These are phyloP conservation scores for Quercus engelmannii DNA, from an alignment of 306 rosid species.

Conservation along the genomic window DNA sequence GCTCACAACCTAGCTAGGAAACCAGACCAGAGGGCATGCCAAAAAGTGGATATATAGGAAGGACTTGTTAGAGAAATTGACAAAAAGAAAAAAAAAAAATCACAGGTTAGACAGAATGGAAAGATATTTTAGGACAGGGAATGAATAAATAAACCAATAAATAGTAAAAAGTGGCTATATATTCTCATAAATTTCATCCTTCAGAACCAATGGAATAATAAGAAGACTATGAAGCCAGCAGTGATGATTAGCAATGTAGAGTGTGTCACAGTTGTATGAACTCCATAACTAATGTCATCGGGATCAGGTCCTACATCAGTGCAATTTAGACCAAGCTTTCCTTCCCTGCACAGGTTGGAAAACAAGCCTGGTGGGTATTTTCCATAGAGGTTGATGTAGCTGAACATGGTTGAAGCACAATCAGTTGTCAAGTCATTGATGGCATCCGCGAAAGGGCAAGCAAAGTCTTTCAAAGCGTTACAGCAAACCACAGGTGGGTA, in stretches of 20 bases:
- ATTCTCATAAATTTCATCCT: background rate
- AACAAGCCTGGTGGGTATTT: conserved; percentile 90
- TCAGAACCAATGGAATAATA: conserved; percentile 33
- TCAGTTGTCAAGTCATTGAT: conserved; percentile 46
- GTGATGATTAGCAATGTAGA: conserved; percentile 12
- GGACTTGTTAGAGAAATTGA: background rate
- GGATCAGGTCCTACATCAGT: background rate
- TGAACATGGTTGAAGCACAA: conserved; percentile 75
- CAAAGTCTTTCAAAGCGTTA: conserved; percentile 72
- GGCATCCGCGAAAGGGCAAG: conserved; percentile 50
- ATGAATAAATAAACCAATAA: conserved; percentile 14
- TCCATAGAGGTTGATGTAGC: conserved; percentile 84
- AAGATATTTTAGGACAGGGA: background rate
- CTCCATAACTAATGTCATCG: background rate
- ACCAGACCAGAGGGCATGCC: no score
- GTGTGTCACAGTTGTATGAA: conserved; percentile 18
- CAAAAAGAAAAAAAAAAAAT: background rate
- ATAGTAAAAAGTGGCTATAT: background rate
- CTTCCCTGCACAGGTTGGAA: conserved; percentile 69
- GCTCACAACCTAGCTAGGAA: no score
- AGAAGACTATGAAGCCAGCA: conserved; percentile 21
- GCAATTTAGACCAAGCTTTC: conserved; percentile 62
- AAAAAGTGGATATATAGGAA: no score
- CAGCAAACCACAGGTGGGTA: conserved; percentile 68
- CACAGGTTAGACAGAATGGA: background rate